phyloP scores from a whole-genome alignment of 163 green algal genomes.

The Prototheca stagnorum region DNA sequence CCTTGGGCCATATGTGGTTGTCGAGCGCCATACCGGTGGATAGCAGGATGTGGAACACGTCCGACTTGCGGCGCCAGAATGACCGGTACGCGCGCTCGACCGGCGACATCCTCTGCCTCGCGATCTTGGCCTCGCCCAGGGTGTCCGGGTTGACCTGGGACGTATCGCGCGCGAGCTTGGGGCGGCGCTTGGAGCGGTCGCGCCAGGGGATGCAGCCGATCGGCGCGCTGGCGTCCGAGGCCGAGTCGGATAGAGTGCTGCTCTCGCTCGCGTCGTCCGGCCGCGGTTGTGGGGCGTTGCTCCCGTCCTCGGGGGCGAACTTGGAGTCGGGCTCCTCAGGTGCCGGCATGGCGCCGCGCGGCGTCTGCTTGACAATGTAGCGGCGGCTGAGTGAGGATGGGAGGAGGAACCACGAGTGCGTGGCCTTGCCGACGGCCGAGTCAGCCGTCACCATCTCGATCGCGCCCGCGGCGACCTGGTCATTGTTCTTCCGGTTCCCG shows the following conservation, averaged over 20 bases:
- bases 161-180: not conserved
- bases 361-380: slow-evolving; percentile 8
- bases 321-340: not conserved
- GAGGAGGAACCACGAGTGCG: slow-evolving; percentile 10
- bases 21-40: slow-evolving; percentile 10
- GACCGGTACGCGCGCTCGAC: slow-evolving; percentile 5
- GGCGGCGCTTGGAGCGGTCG: not conserved
- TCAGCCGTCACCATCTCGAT: slow-evolving; percentile 4
- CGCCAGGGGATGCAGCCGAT: not conserved
- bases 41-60: slow-evolving; percentile 27
- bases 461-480: too few relatives aligned
- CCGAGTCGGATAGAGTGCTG: too few relatives aligned
- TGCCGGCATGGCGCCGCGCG: slow-evolving; percentile 1
- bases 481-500: not conserved
- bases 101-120: not conserved
- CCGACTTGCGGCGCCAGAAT: slow-evolving; percentile 19
- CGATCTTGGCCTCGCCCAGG: not conserved
- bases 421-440: not conserved
- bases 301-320: not conserved
- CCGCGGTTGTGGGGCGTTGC: too few relatives aligned
- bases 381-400: not conserved
- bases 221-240: too few relatives aligned
- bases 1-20: slow-evolving; percentile 16
- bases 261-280: too few relatives aligned
- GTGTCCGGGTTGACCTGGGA: not conserved